A percentile compares a stretch with the other conserved stretches of the same genome.
phyloP scores from a whole-genome alignment of 2,329 filamentous ascomycete genomes.

The Herpotrichia juniperi region DNA sequence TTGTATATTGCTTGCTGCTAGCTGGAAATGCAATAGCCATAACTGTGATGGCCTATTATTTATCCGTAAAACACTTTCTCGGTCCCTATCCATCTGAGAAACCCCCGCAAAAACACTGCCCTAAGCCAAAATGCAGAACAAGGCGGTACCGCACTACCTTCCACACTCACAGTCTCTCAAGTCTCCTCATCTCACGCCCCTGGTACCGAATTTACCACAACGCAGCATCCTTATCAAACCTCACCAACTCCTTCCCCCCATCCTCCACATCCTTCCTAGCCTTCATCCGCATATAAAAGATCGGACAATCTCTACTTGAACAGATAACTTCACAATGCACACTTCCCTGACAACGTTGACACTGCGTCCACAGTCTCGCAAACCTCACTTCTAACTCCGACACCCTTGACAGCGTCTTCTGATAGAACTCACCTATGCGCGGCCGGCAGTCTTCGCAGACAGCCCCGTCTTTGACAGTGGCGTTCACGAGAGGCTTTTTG shows the following conservation, averaged over 20 bases:
- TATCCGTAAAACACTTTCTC: no score
- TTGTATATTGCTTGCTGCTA: no score
- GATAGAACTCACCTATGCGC: constrained; percentile 89
- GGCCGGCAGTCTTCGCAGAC: constrained; percentile 87
- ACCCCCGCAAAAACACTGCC: no score
- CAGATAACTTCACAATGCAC: constrained; percentile 99
- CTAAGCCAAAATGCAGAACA: no score
- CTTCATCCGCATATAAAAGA: constrained; percentile 99
- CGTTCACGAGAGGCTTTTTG: constrained; percentile 89
- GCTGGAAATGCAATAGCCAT: no score
- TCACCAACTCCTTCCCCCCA: constrained; percentile 82
- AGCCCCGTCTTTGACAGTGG: constrained; percentile 80
- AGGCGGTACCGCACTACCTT: no score
- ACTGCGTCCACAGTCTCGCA: constrained; percentile 94
- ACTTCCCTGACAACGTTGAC: constrained; percentile 95
- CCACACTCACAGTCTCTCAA: no score
- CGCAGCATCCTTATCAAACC: constrained; percentile 87
- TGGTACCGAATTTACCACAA: no score
- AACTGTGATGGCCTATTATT: no score
- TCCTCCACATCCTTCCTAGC: constrained; percentile 99
- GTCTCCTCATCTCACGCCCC: no score
- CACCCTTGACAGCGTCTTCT: constrained; percentile 84
- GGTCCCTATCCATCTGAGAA: no score
- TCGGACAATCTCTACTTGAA: constrained; percentile 93
- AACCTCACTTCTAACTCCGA: constrained; percentile 94